Percentiles rank a stretch among this genome's conserved stretches.
Conservation (phyloP, 768 basidiomycete genomes). For the Termitomyces sp. region DNA sequence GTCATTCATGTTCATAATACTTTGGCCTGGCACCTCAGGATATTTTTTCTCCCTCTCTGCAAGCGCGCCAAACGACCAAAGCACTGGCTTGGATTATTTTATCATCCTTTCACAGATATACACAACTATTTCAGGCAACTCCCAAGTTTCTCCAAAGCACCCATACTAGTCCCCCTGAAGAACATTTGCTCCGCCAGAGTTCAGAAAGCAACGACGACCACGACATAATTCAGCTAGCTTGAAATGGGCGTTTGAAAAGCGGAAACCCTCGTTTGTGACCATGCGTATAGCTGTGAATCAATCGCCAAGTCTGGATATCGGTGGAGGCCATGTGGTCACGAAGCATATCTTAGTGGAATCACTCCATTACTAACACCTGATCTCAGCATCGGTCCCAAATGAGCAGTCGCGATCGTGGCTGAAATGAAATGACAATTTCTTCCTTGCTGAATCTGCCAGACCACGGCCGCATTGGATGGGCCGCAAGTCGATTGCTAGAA, state of each 20-base stretch:
- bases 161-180: not conserved
- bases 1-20: not conserved
- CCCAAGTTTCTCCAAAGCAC: not conserved
- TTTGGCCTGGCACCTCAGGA: not conserved
- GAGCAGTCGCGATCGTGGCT: not conserved
- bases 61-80: not conserved
- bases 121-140: not conserved
- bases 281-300: not conserved
- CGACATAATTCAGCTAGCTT: not conserved
- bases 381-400: not conserved
- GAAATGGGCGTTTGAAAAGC: not conserved
- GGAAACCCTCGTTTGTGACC: not conserved
- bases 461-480: not conserved
- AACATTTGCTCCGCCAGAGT: not conserved
- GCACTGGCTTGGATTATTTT: not conserved
- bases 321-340: constrained; percentile 5
- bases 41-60: not conserved
- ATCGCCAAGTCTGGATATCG: not conserved
- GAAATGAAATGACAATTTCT: not conserved
- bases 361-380: not conserved
- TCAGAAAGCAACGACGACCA: not conserved
- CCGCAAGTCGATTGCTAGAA: not conserved
- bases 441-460: not conserved
- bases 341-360: not conserved
- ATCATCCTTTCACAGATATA: not conserved